Percentiles rank a stretch among this genome's conserved stretches.
Conservation (phyloP, 345 rosid genomes). For the Boechera stricta region DNA sequence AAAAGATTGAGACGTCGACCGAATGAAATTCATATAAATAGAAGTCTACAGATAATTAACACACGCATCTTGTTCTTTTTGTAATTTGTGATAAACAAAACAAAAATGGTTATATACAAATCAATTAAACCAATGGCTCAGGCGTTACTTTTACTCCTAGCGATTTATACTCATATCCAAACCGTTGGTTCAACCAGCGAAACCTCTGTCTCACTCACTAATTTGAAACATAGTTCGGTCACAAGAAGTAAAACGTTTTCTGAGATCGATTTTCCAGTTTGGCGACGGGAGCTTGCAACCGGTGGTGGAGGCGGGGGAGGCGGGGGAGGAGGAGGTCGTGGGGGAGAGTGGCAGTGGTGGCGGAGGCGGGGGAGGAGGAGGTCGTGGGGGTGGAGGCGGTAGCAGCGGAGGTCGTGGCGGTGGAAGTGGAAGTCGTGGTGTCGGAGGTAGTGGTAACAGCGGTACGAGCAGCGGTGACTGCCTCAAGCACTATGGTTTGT, state of each 20-base stretch:
- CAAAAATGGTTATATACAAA: conserved; percentile 11
- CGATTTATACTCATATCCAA: conserved; percentile 21
- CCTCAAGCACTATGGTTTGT: no score
- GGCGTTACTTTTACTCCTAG: conserved; percentile 18
- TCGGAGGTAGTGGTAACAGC: not conserved
- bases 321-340: not conserved
- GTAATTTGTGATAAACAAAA: not conserved
- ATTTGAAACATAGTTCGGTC: not conserved
- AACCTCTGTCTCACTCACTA: conserved; percentile 16
- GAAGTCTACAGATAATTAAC: not conserved
- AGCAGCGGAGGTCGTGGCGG: conserved; percentile 44
- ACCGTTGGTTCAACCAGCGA: conserved; percentile 24
- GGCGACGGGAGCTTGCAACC: conserved; percentile 9
- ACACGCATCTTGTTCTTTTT: not conserved
- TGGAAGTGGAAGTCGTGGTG: not conserved
- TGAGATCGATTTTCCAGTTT: not conserved
- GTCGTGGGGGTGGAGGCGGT: conserved; percentile 43
- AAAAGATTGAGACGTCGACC: conserved; percentile 5
- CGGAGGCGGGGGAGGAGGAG: not conserved
- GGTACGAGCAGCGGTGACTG: not conserved
- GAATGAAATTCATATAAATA: conserved; percentile 4
- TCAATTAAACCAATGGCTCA: conserved; percentile 13
- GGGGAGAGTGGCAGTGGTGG: not conserved
- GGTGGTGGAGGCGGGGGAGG: not conserved
- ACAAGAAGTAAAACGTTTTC: not conserved